phyloP scores from a whole-genome alignment of 1,284 basidiomycete species.

The Coriolopsis trogii region DNA sequence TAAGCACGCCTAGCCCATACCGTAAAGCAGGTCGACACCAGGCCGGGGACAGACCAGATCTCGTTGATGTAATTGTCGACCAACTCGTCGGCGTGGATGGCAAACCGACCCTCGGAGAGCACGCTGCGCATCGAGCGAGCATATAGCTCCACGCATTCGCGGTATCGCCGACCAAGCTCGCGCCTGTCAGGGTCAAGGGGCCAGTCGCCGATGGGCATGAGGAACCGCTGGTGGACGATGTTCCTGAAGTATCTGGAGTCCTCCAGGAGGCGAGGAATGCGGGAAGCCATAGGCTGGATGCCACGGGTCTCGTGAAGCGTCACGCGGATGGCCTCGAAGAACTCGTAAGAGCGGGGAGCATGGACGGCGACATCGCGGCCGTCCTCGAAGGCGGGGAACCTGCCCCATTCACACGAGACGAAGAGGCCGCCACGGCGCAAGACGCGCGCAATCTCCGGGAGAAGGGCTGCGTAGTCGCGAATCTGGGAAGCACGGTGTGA shows the following conservation, averaged over 20 bases:
- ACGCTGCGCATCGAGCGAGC: conserved; percentile 44
- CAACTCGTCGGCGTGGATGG: conserved; percentile 39
- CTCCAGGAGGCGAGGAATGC: conserved; percentile 40
- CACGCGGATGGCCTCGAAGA: conserved; percentile 46
- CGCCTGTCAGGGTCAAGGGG: conserved; percentile 34
- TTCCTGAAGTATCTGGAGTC: conserved; percentile 42
- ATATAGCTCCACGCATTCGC: conserved; percentile 36
- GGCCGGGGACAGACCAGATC: conserved; percentile 41
- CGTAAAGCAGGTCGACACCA: conserved; percentile 45
- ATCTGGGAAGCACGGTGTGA: conserved; percentile 39
- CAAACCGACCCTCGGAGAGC: conserved; percentile 40
- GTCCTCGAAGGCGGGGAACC: conserved; percentile 42
- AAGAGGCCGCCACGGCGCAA: conserved; percentile 67
- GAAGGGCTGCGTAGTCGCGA: conserved; percentile 48
- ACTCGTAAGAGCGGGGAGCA: conserved; percentile 30
- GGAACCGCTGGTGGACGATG: conserved; percentile 35
- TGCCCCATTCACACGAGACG: conserved; percentile 62
- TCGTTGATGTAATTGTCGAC: conserved; percentile 45
- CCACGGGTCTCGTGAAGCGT: conserved; percentile 39
- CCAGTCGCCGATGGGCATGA: conserved; percentile 57
- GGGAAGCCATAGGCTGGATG: conserved; percentile 38
- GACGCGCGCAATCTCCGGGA: conserved; percentile 60
- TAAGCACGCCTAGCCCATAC: conserved; percentile 34
- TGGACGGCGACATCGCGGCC: conserved; percentile 33
- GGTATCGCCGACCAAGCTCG: conserved; percentile 41